phyloP scores from a whole-genome alignment of 257 asterid species.

The Paulownia fortunei region DNA sequence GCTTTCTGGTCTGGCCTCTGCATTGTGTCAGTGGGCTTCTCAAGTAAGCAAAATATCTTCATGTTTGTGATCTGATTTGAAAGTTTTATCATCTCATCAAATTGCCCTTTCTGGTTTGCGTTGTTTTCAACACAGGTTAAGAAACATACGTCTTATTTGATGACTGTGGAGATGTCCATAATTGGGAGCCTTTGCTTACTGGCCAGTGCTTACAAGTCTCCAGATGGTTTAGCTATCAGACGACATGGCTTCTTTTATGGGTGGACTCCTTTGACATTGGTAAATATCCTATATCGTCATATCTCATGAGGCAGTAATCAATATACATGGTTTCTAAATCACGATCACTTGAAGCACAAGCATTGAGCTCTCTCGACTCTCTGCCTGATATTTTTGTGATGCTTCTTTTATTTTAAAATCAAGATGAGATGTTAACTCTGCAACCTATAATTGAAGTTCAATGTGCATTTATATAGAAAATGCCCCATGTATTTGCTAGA shows the following conservation, averaged over 20 bases:
- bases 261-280: slow-evolving; percentile 89
- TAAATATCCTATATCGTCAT: slow-evolving; percentile 43
- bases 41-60: slow-evolving; percentile 62
- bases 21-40: slow-evolving; percentile 98
- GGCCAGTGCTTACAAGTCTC: slow-evolving; percentile 87
- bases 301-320: neutral
- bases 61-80: slow-evolving; percentile 21
- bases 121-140: slow-evolving; percentile 61
- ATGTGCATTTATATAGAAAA: neutral
- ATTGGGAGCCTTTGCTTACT: slow-evolving; percentile 93
- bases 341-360: slow-evolving; percentile 6
- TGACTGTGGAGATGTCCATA: slow-evolving; percentile 97
- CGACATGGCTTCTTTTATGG: slow-evolving; percentile 85
- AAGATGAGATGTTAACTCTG: neutral
- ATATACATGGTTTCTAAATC: slow-evolving; percentile 20
- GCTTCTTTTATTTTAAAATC: slow-evolving; percentile 23
- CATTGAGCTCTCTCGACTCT: neutral
- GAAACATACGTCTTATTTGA: slow-evolving; percentile 86
- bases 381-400: slow-evolving; percentile 11
- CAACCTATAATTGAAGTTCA: slow-evolving; percentile 9
- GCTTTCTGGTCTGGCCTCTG: slow-evolving; percentile 96
- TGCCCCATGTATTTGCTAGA: slow-evolving; percentile 16
- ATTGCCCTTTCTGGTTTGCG: slow-evolving; percentile 15
- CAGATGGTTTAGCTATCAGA: slow-evolving; percentile 83
- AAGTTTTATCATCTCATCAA: slow-evolving; percentile 16